Evolutionary conservation across 2,329 filamentous ascomycete species (phyloP).

Genomic region (Allantophomopsis cytisporea): DNA sequence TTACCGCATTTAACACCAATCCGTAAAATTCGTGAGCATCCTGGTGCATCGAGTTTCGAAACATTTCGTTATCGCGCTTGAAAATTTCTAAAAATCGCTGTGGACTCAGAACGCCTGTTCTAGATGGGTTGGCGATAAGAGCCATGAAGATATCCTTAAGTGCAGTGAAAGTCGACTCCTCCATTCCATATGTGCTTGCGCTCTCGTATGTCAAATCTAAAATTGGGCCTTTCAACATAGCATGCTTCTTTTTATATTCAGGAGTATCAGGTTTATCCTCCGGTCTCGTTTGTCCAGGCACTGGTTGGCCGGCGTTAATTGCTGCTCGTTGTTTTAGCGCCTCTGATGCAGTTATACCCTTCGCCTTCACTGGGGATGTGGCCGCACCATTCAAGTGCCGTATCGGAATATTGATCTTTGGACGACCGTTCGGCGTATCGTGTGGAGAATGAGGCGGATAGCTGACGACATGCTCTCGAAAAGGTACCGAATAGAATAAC

Average conservation of each 20-base stretch:
- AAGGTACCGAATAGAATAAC: constrained; percentile 87
- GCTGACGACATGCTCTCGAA: constrained; percentile 86
- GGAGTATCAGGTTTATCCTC: constrained; percentile 92
- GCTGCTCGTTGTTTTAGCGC: constrained; percentile 41
- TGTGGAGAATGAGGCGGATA: constrained; percentile 65
- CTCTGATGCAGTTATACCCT: constrained; percentile 39
- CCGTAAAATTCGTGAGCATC: constrained; percentile 97
- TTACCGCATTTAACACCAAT: constrained; percentile 87
- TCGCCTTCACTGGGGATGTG: constrained; percentile 34
- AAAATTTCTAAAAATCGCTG: constrained; percentile 89
- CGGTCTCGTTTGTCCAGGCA: constrained; percentile 43
- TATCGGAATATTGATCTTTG: constrained; percentile 46
- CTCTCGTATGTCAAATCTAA: constrained; percentile 77
- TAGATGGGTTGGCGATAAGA: constrained; percentile 65
- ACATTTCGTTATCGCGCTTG: constrained; percentile 92
- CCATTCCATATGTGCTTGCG: constrained; percentile 72
- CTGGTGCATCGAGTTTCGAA: constrained; percentile 92
- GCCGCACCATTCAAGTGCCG: constrained; percentile 33
- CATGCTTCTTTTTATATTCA: constrained; percentile 96
- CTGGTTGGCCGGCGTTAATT: constrained; percentile 37
- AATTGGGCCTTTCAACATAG: constrained; percentile 76
- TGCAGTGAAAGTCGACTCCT: constrained; percentile 86
- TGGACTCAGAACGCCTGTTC: constrained; percentile 83
- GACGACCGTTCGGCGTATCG: constrained; percentile 50
- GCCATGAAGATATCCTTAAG: constrained; percentile 94